Conservation (phyloP, 345 rosid species). For the Corchorus capsularis region DNA sequence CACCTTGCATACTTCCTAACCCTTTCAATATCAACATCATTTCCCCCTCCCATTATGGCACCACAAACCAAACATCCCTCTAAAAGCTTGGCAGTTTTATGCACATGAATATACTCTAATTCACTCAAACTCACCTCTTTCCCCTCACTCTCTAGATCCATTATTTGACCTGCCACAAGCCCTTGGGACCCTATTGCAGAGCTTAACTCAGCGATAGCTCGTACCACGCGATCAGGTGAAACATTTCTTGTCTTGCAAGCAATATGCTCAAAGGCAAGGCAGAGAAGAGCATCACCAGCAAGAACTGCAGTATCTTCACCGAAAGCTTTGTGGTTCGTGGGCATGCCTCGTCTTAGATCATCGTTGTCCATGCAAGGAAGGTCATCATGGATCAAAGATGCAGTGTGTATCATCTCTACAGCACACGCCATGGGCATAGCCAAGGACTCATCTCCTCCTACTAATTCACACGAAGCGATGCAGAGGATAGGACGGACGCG, state of each 20-base stretch:
- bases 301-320: conserved; percentile 68
- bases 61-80: conserved; percentile 64
- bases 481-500: conserved; percentile 68
- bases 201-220: conserved; percentile 54
- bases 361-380: conserved; percentile 85
- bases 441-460: conserved; percentile 44
- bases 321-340: conserved; percentile 71
- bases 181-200: conserved; percentile 58
- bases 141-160: conserved; percentile 59
- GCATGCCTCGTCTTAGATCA: conserved; percentile 72
- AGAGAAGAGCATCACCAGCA: conserved; percentile 65
- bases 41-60: conserved; percentile 69
- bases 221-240: conserved; percentile 36
- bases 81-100: conserved; percentile 68
- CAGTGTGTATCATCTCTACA: conserved; percentile 73
- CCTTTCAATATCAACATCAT: conserved; percentile 58
- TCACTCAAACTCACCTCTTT: conserved; percentile 40
- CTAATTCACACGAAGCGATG: conserved; percentile 61
- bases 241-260: conserved; percentile 39
- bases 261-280: conserved; percentile 57
- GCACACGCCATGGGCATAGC: conserved; percentile 76
- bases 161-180: conserved; percentile 75
- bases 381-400: conserved; percentile 76
- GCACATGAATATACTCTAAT: conserved; percentile 72
- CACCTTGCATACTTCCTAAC: conserved; percentile 60